phyloP scores from a whole-genome alignment of 495 filamentous ascomycete genomes.

The Tuber indicum region DNA sequence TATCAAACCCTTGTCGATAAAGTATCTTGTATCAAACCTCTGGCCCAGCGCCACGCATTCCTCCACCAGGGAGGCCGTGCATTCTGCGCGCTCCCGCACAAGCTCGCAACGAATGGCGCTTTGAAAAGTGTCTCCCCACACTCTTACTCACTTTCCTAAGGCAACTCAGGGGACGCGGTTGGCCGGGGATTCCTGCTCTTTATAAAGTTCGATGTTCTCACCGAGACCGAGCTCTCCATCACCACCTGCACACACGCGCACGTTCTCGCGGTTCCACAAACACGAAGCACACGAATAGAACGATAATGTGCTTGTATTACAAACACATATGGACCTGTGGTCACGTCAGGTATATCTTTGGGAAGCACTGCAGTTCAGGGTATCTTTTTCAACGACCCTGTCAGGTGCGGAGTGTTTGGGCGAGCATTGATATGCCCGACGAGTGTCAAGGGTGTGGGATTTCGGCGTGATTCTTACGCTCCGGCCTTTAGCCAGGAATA shows the following conservation, averaged over 20 bases:
- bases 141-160: background rate
- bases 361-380: slow-evolving; percentile 9
- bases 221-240: background rate
- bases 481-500: background rate
- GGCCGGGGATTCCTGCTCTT: background rate
- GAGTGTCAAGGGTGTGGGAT: slow-evolving; percentile 10
- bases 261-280: background rate
- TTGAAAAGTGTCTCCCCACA: background rate
- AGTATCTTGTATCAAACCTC: background rate
- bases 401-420: slow-evolving; percentile 6
- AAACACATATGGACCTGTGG: slow-evolving; percentile 12
- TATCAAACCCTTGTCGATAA: background rate
- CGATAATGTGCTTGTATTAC: slow-evolving; percentile 12
- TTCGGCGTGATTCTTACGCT: background rate
- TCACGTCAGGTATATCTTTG: slow-evolving; percentile 7
- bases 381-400: slow-evolving; percentile 5
- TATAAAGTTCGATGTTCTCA: slow-evolving; percentile 1
- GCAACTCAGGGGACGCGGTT: background rate
- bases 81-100: background rate
- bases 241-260: background rate
- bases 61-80: background rate
- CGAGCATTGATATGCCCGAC: slow-evolving; percentile 6
- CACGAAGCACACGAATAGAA: background rate
- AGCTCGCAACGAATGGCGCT: background rate
- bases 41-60: background rate